Conservation (phyloP, 2,329 filamentous ascomycete genomes). For the Aspergillus puulaauensis region DNA sequence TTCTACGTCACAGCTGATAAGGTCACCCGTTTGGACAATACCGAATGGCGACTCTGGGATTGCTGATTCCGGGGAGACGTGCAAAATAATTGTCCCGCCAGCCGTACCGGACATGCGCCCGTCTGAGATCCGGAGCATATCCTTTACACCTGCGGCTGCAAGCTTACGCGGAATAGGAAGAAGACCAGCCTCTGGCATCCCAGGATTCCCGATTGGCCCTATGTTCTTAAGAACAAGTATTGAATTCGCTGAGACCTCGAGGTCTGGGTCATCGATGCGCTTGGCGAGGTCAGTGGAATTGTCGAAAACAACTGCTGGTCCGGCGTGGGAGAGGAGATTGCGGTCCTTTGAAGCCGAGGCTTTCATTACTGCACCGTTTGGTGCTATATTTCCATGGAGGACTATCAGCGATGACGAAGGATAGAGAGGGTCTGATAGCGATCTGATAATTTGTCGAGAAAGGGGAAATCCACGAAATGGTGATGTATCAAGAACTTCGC, state of each 20-base stretch:
- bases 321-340: constrained; percentile 44
- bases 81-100: constrained; percentile 55
- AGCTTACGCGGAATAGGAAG: constrained; percentile 54
- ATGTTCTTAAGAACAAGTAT: constrained; percentile 52
- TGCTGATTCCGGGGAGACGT: constrained; percentile 54
- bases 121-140: constrained; percentile 56
- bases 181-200: constrained; percentile 54
- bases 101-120: constrained; percentile 58
- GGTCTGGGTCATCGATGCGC: constrained; percentile 47
- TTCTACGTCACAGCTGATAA: constrained; percentile 48
- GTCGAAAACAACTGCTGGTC: constrained; percentile 50
- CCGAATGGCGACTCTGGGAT: constrained; percentile 50
- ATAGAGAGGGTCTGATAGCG: constrained; percentile 47
- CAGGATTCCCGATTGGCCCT: constrained; percentile 52
- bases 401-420: constrained; percentile 47
- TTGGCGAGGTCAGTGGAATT: constrained; percentile 47
- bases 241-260: constrained; percentile 45
- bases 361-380: constrained; percentile 51
- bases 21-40: constrained; percentile 49
- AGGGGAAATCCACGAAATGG: constrained; percentile 44
- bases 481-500: constrained; percentile 44
- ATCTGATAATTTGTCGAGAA: constrained; percentile 45
- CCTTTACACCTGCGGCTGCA: constrained; percentile 46
- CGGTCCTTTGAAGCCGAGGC: constrained; percentile 52
- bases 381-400: constrained; percentile 49